These are phyloP conservation scores for Neurospora sp. DNA, from an alignment of 495 filamentous ascomycete genomes.

Conservation along the genomic window DNA sequence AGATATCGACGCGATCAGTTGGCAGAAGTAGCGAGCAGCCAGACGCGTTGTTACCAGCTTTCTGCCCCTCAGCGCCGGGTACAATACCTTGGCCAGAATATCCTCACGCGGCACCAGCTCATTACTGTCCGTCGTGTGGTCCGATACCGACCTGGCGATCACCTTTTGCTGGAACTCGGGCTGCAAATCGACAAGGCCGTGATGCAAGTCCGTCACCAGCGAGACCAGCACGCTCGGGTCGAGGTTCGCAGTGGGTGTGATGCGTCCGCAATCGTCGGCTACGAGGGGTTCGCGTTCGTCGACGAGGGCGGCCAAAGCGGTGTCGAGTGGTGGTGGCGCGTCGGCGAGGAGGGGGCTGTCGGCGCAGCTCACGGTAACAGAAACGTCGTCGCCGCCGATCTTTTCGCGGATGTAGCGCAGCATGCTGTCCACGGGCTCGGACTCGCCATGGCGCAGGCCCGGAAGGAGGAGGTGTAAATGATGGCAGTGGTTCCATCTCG, in stretches of 20 bases:
- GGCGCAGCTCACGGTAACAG: constrained; percentile 18
- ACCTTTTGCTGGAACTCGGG: constrained; percentile 23
- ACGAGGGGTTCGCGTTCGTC: constrained; percentile 12
- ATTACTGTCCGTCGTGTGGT: constrained; percentile 21
- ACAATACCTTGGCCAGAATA: constrained; percentile 23
- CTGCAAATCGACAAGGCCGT: constrained; percentile 19
- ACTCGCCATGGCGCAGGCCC: constrained; percentile 16
- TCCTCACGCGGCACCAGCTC: constrained; percentile 21
- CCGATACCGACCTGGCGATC: constrained; percentile 21
- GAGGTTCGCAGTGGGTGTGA: constrained; percentile 27
- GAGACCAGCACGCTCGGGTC: constrained; percentile 32
- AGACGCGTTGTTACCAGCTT: constrained; percentile 27
- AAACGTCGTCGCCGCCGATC: constrained; percentile 11
- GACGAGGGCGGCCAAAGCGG: constrained; percentile 13
- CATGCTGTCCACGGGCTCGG: constrained; percentile 16
- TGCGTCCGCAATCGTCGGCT: constrained; percentile 14
- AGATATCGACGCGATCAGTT: constrained; percentile 28
- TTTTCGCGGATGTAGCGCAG: constrained; percentile 10
- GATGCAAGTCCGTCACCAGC: constrained; percentile 31
- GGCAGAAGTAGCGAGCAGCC: constrained; percentile 28
- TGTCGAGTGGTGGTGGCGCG: constrained; percentile 7
- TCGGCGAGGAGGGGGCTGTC: constrained; percentile 13
- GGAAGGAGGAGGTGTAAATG: constrained; percentile 18
- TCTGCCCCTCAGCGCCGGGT: constrained; percentile 25
- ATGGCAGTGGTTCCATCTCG: constrained; percentile 25